Evolutionary conservation across 106 monocot genomes (phyloP).

Genomic region (Phalaenopsis aphrodite): DNA sequence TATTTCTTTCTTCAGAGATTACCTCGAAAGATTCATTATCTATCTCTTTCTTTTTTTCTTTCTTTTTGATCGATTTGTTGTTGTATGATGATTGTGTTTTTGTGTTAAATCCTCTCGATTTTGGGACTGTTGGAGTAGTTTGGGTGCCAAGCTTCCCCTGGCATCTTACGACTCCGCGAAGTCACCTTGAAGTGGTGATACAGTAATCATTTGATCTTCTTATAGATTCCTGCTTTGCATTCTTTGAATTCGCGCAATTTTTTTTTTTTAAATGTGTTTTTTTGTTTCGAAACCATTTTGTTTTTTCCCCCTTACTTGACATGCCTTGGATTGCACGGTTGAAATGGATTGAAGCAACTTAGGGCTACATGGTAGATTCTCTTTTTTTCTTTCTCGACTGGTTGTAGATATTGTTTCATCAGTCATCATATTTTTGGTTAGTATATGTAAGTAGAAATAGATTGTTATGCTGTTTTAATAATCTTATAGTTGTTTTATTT

Average conservation of each 20-base stretch:
- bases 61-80: background rate
- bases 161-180: slow-evolving; percentile 30
- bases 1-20: slow-evolving; percentile 81
- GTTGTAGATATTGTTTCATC: background rate
- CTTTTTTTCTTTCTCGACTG: background rate
- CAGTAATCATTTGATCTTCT: slow-evolving; percentile 1
- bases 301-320: background rate
- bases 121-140: slow-evolving; percentile 22
- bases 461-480: background rate
- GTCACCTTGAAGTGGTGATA: slow-evolving; percentile 17
- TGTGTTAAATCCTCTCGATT: background rate
- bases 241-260: background rate
- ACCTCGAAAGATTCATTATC: slow-evolving; percentile 62
- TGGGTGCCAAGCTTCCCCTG: slow-evolving; percentile 77
- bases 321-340: background rate
- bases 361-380: background rate
- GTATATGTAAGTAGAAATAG: background rate
- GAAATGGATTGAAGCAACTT: background rate
- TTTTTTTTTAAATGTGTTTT: background rate
- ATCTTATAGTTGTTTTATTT: too few relatives aligned
- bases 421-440: background rate
- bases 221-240: background rate
- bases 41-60: background rate
- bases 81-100: background rate
- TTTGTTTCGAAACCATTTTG: background rate